These are phyloP conservation scores for Albizia julibrissin DNA, from an alignment of 306 rosid genomes.

Conservation along the genomic window DNA sequence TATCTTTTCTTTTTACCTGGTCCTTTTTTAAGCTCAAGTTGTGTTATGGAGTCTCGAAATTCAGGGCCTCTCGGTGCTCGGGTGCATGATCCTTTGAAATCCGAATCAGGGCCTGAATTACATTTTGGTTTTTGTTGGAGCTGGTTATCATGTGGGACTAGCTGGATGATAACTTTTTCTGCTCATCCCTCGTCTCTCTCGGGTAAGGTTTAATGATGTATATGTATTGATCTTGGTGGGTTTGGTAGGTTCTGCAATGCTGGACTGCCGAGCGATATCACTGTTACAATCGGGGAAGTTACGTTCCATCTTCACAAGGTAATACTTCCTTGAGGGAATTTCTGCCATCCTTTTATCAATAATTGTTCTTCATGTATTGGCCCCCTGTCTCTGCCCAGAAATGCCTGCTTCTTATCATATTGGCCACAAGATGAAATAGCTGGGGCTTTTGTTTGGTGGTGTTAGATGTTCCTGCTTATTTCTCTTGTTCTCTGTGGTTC, in stretches of 20 bases:
- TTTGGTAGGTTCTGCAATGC: slow-evolving; percentile 58
- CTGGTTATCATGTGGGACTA: slow-evolving; percentile 8
- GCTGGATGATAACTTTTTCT: slow-evolving; percentile 25
- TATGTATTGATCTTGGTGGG: neutral
- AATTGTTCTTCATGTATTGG: neutral
- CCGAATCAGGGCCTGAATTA: neutral
- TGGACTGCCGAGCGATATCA: slow-evolving; percentile 63
- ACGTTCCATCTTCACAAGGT: slow-evolving; percentile 76
- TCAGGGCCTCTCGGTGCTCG: neutral
- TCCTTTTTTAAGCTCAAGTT: slow-evolving; percentile 6
- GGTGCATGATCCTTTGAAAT: neutral
- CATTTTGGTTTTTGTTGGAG: neutral
- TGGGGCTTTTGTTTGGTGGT: neutral
- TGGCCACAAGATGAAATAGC: neutral
- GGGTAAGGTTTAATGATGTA: neutral
- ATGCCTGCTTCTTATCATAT: neutral
- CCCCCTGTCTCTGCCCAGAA: neutral
- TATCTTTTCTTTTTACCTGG: neutral
- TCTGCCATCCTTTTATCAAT: neutral
- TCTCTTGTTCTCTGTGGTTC: neutral
- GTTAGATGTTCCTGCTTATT: neutral
- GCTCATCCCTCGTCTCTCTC: neutral
- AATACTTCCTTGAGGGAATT: neutral
- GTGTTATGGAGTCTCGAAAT: slow-evolving; percentile 1
- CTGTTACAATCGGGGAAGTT: slow-evolving; percentile 47